Percentiles rank a stretch among this genome's conserved stretches.
Evolutionary conservation across 345 rosid genomes (phyloP).

Genomic region (Camelina neglecta): DNA sequence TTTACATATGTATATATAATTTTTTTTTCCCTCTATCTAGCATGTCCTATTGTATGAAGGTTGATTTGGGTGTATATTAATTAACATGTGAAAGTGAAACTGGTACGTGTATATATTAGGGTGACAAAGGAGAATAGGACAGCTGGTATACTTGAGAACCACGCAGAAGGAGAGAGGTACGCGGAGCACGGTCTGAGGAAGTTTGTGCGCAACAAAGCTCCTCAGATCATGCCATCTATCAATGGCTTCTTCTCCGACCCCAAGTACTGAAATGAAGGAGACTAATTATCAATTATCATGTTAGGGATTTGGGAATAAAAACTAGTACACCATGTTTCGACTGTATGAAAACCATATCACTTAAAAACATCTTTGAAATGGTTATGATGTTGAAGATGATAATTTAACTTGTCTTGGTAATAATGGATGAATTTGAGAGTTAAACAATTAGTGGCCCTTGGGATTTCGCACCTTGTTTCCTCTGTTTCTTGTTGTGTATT

Average conservation of each 20-base stretch:
- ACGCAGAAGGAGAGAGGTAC: constrained; percentile 70
- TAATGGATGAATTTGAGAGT: no score
- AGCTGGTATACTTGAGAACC: constrained; percentile 83
- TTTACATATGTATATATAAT: not conserved
- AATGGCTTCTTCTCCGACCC: constrained; percentile 83
- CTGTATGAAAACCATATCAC: not conserved
- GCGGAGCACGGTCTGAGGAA: constrained; percentile 67
- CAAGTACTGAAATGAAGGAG: constrained; percentile 30
- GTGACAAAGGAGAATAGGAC: constrained; percentile 75
- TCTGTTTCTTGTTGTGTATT: no score
- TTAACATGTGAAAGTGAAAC: not conserved
- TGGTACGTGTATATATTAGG: constrained; percentile 48
- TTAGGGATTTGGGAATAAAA: not conserved
- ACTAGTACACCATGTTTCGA: not conserved
- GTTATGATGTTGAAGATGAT: not conserved
- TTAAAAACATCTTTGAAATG: not conserved
- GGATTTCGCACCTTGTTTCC: no score
- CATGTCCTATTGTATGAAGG: not conserved
- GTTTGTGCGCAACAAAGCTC: constrained; percentile 64
- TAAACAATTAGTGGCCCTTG: no score
- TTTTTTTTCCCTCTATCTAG: no score
- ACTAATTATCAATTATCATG: not conserved
- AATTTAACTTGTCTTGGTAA: no score
- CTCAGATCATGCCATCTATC: constrained; percentile 80
- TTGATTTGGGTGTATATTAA: not conserved